Base-by-base conservation (phyloP, 345 rosid genomes). In the Syzygium oleosum region DNA sequence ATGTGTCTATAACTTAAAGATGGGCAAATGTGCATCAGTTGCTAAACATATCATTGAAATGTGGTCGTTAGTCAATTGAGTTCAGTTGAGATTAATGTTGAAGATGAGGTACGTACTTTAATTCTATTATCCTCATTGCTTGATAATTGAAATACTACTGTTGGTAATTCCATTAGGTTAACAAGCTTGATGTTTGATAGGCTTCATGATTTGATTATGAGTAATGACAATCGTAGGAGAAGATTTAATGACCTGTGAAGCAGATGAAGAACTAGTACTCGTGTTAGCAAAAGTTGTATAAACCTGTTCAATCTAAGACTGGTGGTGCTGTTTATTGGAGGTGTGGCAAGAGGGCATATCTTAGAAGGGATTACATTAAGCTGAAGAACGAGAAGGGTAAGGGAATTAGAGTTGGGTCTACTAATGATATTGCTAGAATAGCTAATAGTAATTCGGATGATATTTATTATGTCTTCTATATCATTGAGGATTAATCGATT, bases 211-310 rank as follows among this genome's bases (percentile, higher is more conserved):
- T 58, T 9, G 25, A 58, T 58, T 58, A 0, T 58, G 0, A 51
- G 25, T 25, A n/a, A 58, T 0, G 6, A 58, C 0, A 25, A 23
- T 0, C 3, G 0, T 58, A 58, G 29, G 29, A 23, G n/a, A 58
- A n/a, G 25, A 58, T 58, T 55, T 10, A 0, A n/a, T 58, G 14
- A 58, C 63, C 13, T 0, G 2, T 58, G 3, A 43, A 43, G 46
- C 7, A 12, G 53, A 52, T 25, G 6, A 25, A 58, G n/a, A 58
- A 58, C 63, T 58, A 58, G 3, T 25, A 58, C 13, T 58, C 29
- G 2, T 25, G 63, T 11, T 23, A 23, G 29, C 25, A 58, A 12
- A 58, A 58, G 4, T 58, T 27, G 27, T 25, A 25, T 58, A 58
- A 58, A 58, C 3, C 4, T 0, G 11, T 58, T 58, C 0, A 58